Conservation (phyloP, 768 basidiomycete species). For the Suillus tomentosus region DNA sequence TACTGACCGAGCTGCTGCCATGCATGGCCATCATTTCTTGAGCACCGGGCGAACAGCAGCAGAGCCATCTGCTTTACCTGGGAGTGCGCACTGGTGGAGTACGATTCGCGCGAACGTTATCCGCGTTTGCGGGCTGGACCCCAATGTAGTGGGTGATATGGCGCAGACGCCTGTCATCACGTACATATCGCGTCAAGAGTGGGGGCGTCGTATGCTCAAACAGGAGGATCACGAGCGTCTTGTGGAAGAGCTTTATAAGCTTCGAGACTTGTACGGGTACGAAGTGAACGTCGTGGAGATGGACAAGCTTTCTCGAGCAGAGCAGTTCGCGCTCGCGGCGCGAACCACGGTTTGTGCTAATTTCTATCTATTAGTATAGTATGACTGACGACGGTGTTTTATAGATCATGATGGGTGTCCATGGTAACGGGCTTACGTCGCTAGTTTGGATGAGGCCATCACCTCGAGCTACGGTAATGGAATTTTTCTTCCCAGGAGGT, state of each 20-base stretch:
- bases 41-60: conserved; percentile 77
- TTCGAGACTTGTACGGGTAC: conserved; percentile 72
- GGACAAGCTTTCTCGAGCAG: conserved; percentile 75
- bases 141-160: conserved; percentile 45
- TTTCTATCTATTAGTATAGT: not conserved
- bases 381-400: conserved; percentile 8
- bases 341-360: conserved; percentile 72
- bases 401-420: conserved; percentile 93
- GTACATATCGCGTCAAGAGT: conserved; percentile 87
- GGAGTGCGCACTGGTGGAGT: conserved; percentile 83
- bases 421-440: conserved; percentile 89
- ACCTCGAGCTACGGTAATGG: conserved; percentile 83
- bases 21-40: conserved; percentile 64
- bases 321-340: conserved; percentile 80
- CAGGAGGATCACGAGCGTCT: conserved; percentile 77
- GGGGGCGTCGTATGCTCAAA: conserved; percentile 83
- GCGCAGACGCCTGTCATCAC: conserved; percentile 75
- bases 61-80: conserved; percentile 73
- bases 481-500: conserved; percentile 85
- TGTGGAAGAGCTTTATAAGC: conserved; percentile 68
- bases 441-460: conserved; percentile 92
- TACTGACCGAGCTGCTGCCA: conserved; percentile 84
- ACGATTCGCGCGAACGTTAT: conserved; percentile 74
- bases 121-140: conserved; percentile 63
- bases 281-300: conserved; percentile 89